Base-by-base conservation (phyloP, 2,329 filamentous ascomycete genomes). In the Paradendryphiella salina region DNA sequence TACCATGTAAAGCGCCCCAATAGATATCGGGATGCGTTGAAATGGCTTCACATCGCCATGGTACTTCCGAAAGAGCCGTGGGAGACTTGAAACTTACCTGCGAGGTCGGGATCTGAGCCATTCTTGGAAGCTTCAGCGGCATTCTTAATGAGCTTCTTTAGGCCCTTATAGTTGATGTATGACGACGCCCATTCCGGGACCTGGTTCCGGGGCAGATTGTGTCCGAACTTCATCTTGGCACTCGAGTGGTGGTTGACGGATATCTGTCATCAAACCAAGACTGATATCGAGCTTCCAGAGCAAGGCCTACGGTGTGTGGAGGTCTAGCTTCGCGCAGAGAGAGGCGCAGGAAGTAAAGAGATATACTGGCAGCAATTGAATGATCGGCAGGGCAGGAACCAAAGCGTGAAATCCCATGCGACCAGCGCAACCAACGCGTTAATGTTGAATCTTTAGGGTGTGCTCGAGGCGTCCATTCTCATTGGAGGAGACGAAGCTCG, bases 141-240 rank as follows among this genome's bases (percentile, higher is more conserved):
- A 10, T 86, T 83, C 70, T 96, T 97, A 77, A 99, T 92, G 59
- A 96, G 83, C 79, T 94, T 96, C 81, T 99, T 99, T 65, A 97
- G 79, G 63, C 86, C 85, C 71, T 93, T 94, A 79, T 95, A 95
- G 76, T 94, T 85, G 78, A 94, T 92, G 71, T 95, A 95, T 26
- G 82, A 86, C 50, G 85, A 80, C 45, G 88, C 86, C 90, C 90
- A 95, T 76, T 93, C 89, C 39, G 89, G 90, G 67, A 94, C 89
- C 76, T 93, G 88, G 69, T 92, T 91, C 39, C 88, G 85, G 14
- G 89, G 84, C 47, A 95, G 80, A 47, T 79, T 78, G 64, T 79
- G 77, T 5, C 76, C 78, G 59, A 79, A 79, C 65, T 79, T 78
- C 76, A 78, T 78, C 32, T 56, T 52, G 56, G 17, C 21, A 10